phyloP scores from a whole-genome alignment of 805 yeast species.

The Allodekkera sacchari region DNA sequence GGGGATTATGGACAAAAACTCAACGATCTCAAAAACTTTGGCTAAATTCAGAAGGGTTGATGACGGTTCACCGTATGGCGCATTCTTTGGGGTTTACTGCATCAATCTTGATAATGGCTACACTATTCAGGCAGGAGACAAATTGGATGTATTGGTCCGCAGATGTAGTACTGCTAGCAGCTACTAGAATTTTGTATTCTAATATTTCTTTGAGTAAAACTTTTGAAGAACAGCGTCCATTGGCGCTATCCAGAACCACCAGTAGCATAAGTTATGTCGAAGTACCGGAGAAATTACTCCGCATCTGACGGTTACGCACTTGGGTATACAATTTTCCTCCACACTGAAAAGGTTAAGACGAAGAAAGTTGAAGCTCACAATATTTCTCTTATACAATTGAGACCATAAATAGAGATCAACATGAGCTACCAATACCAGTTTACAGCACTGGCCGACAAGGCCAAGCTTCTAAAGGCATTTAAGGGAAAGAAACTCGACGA shows the following conservation, averaged over 20 bases:
- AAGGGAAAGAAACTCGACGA: conserved; percentile 36
- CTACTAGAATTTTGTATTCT: too few species aligned
- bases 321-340: too few species aligned
- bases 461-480: conserved; percentile 17
- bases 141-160: conserved; percentile 17
- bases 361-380: neutral
- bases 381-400: neutral
- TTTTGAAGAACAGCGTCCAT: too few species aligned
- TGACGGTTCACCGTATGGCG: conserved; percentile 15
- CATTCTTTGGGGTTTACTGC: conserved; percentile 22
- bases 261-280: too few species aligned
- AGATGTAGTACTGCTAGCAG: too few species aligned
- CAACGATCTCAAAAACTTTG: conserved; percentile 16
- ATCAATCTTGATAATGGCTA: conserved; percentile 17
- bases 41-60: conserved; percentile 23
- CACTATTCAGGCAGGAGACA: conserved; percentile 17
- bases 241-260: too few species aligned
- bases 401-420: neutral
- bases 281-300: too few species aligned
- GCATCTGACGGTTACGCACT: too few species aligned
- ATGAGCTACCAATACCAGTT: conserved; percentile 14
- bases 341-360: too few species aligned
- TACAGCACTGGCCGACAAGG: conserved; percentile 17
- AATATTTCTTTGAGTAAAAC: too few species aligned
- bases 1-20: conserved; percentile 17